Base-by-base conservation (phyloP, 2,329 filamentous ascomycete genomes). In the Apiospora malaysiana region DNA sequence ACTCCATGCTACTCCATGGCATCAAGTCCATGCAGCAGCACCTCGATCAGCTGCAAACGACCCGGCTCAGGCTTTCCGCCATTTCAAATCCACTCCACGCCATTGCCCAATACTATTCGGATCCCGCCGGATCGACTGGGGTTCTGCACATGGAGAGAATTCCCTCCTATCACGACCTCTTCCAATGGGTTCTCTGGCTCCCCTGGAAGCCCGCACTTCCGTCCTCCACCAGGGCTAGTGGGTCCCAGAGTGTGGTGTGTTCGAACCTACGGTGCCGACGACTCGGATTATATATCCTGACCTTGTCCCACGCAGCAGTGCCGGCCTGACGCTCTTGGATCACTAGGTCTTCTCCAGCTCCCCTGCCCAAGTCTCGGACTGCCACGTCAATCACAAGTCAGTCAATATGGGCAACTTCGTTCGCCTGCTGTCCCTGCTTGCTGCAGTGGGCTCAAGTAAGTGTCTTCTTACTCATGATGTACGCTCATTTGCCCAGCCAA, bases 381-480 rank as follows among this genome's bases (percentile, higher is more conserved):
- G 65, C n/a, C n/a, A 25, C 65, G 40, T 45, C n/a, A 67, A 46
- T 63, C 18, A n/a, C 56, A n/a, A 63, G 56, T 21, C 65, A 46
- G 46, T 51, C 67, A 68, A 25, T 46, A 68, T 68, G 67, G 67
- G 67, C 37, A 40, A 56, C 45, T 68, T 68, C 46, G 45, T 68
- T 18, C 45, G 46, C 32, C 46, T 68, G 27, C 32, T 68, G 27
- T 68, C 67, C 45, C 67, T 68, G 67, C 67, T 68, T 23, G 45
- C 32, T 12, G 67, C 67, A 68, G 67, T 56, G 67, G 67, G 67
- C 46, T 51, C 67, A 21, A 56, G 67, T 68, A 40, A 68, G 67
- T 56, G 2, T 10, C 21, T 16, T 21, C n/a, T 9, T 23, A 3
- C 32, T 18, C 18, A 42, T 25, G 1, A 2, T 27, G 5, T 37